phyloP scores from a whole-genome alignment of 2,329 filamentous ascomycete species.

The Talaromyces amestolkiae region DNA sequence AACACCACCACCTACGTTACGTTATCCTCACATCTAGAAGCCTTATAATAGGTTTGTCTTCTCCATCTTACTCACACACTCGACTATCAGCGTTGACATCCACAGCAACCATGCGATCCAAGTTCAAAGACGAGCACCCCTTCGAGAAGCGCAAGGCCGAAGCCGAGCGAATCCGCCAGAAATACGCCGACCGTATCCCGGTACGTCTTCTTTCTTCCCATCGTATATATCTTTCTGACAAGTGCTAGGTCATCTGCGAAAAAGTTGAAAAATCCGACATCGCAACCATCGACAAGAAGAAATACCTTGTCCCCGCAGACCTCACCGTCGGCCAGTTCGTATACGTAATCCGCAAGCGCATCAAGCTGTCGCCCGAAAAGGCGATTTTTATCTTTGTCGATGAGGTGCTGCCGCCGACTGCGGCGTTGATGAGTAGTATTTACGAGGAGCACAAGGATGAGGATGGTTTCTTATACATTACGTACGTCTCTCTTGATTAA shows the following conservation, averaged over 20 bases:
- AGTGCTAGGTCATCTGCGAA: constrained; percentile 87
- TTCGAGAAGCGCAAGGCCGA: constrained; percentile 99
- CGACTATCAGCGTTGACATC: neutral
- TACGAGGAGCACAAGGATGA: constrained; percentile 98
- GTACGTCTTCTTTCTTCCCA: constrained; percentile 57
- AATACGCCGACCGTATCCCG: constrained; percentile 97
- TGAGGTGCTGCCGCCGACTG: constrained; percentile 93
- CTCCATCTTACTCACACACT: neutral
- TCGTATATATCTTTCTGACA: neutral
- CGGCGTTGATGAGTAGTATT: constrained; percentile 98
- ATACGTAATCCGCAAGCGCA: constrained; percentile 99
- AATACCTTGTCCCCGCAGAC: constrained; percentile 96
- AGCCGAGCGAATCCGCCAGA: constrained; percentile 98
- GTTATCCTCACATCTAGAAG: neutral
- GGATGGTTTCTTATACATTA: constrained; percentile 95
- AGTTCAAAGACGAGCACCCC: constrained; percentile 99
- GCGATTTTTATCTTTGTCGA: constrained; percentile 99
- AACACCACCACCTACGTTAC: neutral
- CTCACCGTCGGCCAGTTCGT: constrained; percentile 99
- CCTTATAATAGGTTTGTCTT: neutral
- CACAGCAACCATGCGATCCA: constrained; percentile 77
- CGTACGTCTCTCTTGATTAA: constrained; percentile 54
- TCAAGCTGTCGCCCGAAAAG: constrained; percentile 99
- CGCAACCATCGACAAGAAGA: constrained; percentile 99
- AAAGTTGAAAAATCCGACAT: constrained; percentile 99